Conservation (phyloP, 192 early-diverging fungal species). For the Coemansia reversa region DNA sequence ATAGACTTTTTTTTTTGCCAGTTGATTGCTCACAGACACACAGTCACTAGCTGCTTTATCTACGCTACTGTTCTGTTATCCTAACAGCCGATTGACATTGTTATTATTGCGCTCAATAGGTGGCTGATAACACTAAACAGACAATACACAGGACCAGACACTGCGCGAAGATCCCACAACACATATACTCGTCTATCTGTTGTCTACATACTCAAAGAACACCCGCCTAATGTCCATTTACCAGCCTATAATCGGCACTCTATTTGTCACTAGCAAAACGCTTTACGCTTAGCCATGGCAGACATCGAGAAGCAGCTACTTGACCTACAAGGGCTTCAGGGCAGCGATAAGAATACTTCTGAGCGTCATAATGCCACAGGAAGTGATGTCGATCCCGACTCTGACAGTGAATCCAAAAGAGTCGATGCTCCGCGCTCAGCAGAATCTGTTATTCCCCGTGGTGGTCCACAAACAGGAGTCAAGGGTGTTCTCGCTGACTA, state of each 20-base stretch:
- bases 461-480: slow-evolving; percentile 49
- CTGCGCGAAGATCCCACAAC: not conserved
- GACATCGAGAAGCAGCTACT: slow-evolving; percentile 20
- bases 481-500: slow-evolving; percentile 51
- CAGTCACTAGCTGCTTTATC: not conserved
- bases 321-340: not conserved
- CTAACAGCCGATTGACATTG: not conserved
- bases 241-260: not conserved
- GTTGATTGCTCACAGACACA: not conserved
- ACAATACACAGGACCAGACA: not conserved
- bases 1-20: not conserved
- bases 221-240: not conserved
- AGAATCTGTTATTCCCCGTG: not conserved
- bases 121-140: not conserved
- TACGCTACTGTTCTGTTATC: not conserved
- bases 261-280: not conserved
- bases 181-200: not conserved
- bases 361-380: slow-evolving; percentile 11
- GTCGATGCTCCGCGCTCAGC: not conserved
- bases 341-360: slow-evolving; percentile 13
- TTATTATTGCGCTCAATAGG: not conserved
- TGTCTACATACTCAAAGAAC: not conserved
- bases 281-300: slow-evolving; percentile 9
- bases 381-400: slow-evolving; percentile 11
- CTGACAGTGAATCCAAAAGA: not conserved